Evolutionary conservation across 805 yeast species (phyloP).

Genomic region (Sporopachydermia lactativora): DNA sequence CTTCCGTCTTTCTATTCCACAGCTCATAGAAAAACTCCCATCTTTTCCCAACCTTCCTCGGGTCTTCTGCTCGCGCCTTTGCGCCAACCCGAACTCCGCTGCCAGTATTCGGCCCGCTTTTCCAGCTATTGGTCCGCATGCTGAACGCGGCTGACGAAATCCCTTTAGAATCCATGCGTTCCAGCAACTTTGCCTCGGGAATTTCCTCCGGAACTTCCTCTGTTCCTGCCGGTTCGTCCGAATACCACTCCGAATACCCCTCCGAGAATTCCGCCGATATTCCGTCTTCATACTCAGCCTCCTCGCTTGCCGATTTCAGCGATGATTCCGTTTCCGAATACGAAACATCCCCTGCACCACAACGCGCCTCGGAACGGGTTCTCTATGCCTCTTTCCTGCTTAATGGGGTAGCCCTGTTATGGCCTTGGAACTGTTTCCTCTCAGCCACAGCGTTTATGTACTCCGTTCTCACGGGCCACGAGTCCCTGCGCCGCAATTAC

Average conservation of each 20-base stretch:
- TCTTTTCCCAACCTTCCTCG: too few species aligned
- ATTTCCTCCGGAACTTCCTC: too few species aligned
- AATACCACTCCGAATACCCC: slow-evolving; percentile 9
- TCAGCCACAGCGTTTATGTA: slow-evolving; percentile 76
- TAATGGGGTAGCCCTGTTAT: slow-evolving; percentile 67
- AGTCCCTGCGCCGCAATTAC: slow-evolving; percentile 33
- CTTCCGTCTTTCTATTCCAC: too few species aligned
- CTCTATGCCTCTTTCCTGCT: slow-evolving; percentile 45
- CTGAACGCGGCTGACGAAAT: too few species aligned
- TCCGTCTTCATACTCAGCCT: slow-evolving; percentile 3
- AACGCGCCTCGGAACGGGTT: slow-evolving; percentile 4
- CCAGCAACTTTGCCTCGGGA: too few species aligned
- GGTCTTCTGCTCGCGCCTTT: too few species aligned
- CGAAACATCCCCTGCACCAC: background rate
- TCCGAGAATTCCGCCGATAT: slow-evolving; percentile 7
- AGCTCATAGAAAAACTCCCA: too few species aligned
- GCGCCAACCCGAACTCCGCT: too few species aligned
- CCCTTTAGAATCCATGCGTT: too few species aligned
- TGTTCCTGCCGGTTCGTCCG: slow-evolving; percentile 7
- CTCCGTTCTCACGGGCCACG: slow-evolving; percentile 35
- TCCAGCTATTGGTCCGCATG: too few species aligned
- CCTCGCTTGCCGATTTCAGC: slow-evolving; percentile 3
- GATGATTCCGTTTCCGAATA: slow-evolving; percentile 3
- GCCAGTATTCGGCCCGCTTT: too few species aligned
- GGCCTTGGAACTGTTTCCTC: slow-evolving; percentile 96